Conservation (phyloP, 805 yeast genomes). For the Candida silvicultrix region DNA sequence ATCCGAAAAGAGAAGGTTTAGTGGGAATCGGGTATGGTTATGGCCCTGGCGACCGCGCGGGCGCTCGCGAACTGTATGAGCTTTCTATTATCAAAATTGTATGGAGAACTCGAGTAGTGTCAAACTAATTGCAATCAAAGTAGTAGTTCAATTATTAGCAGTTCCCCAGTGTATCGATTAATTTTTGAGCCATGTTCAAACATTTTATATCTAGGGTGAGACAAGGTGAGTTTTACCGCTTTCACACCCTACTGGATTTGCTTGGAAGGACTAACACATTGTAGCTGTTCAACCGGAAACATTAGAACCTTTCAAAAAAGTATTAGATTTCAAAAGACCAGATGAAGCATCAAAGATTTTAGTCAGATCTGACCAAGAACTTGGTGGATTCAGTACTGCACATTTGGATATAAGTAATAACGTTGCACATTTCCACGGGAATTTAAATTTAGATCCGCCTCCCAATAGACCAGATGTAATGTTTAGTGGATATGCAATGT, state of each 20-base stretch:
- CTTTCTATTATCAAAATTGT: no score
- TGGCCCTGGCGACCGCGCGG: not conserved
- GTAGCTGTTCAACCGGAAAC: slow-evolving; percentile 4
- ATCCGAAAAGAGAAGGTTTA: not conserved
- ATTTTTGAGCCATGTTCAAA: no score
- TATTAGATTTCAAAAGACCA: slow-evolving; percentile 55
- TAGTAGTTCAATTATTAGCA: no score
- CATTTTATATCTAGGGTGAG: no score
- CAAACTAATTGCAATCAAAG: no score
- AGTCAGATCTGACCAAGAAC: slow-evolving; percentile 64
- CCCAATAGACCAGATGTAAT: slow-evolving; percentile 56
- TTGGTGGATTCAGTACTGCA: slow-evolving; percentile 75
- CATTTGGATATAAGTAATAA: slow-evolving; percentile 35
- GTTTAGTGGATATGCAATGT: slow-evolving; percentile 74
- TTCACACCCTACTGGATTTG: no score
- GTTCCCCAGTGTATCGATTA: no score
- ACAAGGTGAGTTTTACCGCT: no score
- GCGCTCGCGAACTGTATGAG: no score
- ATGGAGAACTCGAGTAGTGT: not conserved
- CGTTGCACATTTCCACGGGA: slow-evolving; percentile 67
- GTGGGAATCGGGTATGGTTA: not conserved
- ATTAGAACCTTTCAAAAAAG: slow-evolving; percentile 26
- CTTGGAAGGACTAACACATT: not conserved
- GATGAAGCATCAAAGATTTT: slow-evolving; percentile 43
- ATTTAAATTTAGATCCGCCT: slow-evolving; percentile 60